A percentile compares a stretch with the other conserved stretches of the same genome.
Conservation (phyloP, 139 green algal species). For the Chlorella sp. region DNA sequence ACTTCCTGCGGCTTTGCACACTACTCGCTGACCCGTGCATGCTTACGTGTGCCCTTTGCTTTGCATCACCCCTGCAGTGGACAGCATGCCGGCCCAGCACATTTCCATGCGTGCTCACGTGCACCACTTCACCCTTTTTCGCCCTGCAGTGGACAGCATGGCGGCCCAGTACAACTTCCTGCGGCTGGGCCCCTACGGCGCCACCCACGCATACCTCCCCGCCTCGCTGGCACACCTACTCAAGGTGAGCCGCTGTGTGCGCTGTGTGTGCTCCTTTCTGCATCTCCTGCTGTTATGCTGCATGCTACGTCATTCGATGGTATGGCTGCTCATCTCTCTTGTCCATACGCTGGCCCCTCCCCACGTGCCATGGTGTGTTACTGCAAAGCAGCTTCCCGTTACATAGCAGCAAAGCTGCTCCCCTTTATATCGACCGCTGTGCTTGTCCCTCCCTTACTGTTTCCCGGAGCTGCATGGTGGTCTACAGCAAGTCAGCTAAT, state of each 20-base stretch:
- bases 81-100: too few relatives aligned
- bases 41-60: background rate
- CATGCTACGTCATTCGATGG: too few relatives aligned
- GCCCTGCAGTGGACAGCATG: slow-evolving; percentile 30
- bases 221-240: slow-evolving; percentile 27
- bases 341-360: too few relatives aligned
- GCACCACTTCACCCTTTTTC: background rate
- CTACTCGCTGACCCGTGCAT: too few relatives aligned
- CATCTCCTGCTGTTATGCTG: background rate
- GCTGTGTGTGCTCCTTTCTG: background rate
- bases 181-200: slow-evolving; percentile 14
- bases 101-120: background rate
- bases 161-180: slow-evolving; percentile 26
- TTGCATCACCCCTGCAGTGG: background rate
- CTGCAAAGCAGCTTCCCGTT: background rate
- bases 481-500: slow-evolving; percentile 42
- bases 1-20: too few relatives aligned
- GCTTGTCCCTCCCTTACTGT: background rate
- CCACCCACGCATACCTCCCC: slow-evolving; percentile 13
- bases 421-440: background rate
- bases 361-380: background rate
- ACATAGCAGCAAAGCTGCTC: too few relatives aligned
- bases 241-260: background rate
- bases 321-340: too few relatives aligned
- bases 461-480: slow-evolving; percentile 8